These are phyloP conservation scores for Nakataea oryzae DNA, from an alignment of 2,329 filamentous ascomycete genomes.

Conservation along the genomic window DNA sequence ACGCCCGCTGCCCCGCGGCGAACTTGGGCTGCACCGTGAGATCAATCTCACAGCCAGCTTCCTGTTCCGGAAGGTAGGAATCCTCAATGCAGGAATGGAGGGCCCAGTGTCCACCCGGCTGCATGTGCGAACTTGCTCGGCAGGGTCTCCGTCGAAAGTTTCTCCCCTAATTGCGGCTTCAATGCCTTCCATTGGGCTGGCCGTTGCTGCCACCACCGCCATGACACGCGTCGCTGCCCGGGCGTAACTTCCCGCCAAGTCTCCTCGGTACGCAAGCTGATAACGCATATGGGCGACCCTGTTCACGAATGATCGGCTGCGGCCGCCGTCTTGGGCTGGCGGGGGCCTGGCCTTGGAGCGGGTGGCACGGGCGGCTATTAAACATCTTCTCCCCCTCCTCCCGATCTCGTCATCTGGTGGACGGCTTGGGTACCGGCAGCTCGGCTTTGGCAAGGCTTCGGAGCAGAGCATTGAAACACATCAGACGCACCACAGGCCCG, in stretches of 20 bases:
- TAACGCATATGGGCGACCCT: neutral
- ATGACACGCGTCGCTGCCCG: neutral
- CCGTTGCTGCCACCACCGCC: neutral
- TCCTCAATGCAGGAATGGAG: neutral
- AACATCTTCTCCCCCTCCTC: neutral
- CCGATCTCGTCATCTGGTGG: neutral
- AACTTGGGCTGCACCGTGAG: neutral
- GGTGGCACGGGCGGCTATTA: neutral
- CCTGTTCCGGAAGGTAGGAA: neutral
- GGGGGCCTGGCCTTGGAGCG: too few relatives aligned
- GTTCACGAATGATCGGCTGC: neutral
- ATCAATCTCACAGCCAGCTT: neutral
- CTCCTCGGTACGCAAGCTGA: too few relatives aligned
- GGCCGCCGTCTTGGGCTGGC: too few relatives aligned
- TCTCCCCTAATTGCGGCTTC: neutral
- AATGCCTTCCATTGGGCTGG: neutral
- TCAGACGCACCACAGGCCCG: neutral
- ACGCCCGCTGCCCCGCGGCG: too few relatives aligned
- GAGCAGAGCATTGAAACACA: too few relatives aligned
- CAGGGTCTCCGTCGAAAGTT: too few relatives aligned
- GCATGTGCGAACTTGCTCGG: too few relatives aligned
- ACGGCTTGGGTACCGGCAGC: neutral
- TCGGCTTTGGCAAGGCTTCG: neutral
- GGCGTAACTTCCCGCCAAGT: neutral
- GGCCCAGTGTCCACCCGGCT: neutral